These are phyloP conservation scores for Sanghuangporus sanghuang DNA, from an alignment of 1,284 basidiomycete species.

Conservation along the genomic window DNA sequence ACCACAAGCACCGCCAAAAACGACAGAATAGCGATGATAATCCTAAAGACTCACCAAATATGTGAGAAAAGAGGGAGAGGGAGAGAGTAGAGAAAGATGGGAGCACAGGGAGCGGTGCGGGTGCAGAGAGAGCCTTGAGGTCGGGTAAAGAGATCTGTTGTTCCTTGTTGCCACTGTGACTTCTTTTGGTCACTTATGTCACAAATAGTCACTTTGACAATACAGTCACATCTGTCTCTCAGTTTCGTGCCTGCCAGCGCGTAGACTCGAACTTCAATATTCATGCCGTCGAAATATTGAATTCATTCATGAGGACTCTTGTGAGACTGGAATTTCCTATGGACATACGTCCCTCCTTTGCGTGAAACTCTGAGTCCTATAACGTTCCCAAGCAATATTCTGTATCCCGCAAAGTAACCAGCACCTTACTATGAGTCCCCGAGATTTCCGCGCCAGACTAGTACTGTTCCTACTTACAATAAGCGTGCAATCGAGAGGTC, in stretches of 20 bases:
- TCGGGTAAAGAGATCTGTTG: slow-evolving; percentile 7
- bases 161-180: slow-evolving; percentile 5
- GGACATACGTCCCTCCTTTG: no score
- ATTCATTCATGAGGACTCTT: no score
- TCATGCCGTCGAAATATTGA: no score
- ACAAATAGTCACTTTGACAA: not conserved
- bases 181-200: not conserved
- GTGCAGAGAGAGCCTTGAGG: slow-evolving; percentile 8
- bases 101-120: not conserved
- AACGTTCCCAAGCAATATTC: no score
- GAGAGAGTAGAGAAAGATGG: not conserved
- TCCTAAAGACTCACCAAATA: slow-evolving; percentile 3
- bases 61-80: not conserved
- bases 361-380: no score
- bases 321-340: no score
- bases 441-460: no score
- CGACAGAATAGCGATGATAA: not conserved
- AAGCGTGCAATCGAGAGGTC: not conserved
- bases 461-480: no score
- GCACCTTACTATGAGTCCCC: no score
- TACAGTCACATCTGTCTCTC: not conserved
- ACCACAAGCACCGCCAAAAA: not conserved
- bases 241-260: not conserved
- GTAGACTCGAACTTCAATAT: not conserved
- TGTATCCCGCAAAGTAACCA: no score